Conservation (phyloP, 768 basidiomycete species). For the Boletus sp. region DNA sequence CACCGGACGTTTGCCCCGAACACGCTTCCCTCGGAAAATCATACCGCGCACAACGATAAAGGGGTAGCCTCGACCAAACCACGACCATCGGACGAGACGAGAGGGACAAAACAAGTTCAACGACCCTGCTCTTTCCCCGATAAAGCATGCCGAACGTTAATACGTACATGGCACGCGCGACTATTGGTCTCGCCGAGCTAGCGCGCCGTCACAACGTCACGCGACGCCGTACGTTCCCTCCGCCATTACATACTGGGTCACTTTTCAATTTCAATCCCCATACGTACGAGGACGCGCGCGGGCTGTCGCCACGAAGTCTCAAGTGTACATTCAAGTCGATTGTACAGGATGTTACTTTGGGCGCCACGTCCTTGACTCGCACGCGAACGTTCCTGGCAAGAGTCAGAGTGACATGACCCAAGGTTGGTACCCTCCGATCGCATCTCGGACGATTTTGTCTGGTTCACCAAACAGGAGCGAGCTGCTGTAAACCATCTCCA, state of each 20-base stretch:
- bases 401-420: not conserved
- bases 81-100: not conserved
- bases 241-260: no score
- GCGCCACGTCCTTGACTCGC: not conserved
- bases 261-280: not conserved
- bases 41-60: not conserved
- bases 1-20: not conserved
- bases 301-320: not conserved
- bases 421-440: not conserved
- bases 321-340: not conserved
- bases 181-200: no score
- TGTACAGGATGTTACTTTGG: not conserved
- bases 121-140: not conserved
- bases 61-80: not conserved
- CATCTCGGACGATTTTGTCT: slow-evolving; percentile 10
- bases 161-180: slow-evolving; percentile 4
- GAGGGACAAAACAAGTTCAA: not conserved
- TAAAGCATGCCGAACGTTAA: not conserved
- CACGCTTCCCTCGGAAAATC: not conserved
- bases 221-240: no score
- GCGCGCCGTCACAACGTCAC: not conserved
- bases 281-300: not conserved
- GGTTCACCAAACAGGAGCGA: not conserved
- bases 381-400: not conserved
- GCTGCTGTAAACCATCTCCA: not conserved